Evolutionary conservation across 2,329 filamentous ascomycete genomes (phyloP).

Genomic region (Aspergillus sp.): DNA sequence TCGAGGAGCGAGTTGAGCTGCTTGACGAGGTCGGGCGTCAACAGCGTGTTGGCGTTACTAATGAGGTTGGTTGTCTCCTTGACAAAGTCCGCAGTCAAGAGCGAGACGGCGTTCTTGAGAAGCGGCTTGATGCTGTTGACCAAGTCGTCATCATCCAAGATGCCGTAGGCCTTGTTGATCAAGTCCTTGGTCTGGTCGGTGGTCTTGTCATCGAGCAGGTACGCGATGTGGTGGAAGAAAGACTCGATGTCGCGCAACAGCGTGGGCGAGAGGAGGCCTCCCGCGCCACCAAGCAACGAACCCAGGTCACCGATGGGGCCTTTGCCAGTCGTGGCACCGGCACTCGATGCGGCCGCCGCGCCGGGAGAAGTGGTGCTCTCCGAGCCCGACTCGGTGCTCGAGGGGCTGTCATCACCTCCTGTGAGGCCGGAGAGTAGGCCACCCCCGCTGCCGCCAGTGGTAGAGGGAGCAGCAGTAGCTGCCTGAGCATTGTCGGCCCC

Average conservation of each 20-base stretch:
- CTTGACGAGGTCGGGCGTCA: constrained; percentile 18
- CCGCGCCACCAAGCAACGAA: constrained; percentile 27
- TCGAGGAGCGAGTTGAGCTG: constrained; percentile 23
- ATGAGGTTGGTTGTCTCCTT: constrained; percentile 10
- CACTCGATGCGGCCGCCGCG: constrained; percentile 1
- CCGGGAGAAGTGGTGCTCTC: neutral
- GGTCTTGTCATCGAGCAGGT: constrained; percentile 24
- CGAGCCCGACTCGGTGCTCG: neutral
- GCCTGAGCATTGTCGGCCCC: constrained; percentile 1
- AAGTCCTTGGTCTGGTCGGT: constrained; percentile 22
- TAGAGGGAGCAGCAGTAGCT: neutral
- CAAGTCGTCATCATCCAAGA: constrained; percentile 8
- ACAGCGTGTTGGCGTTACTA: constrained; percentile 12
- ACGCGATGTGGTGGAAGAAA: constrained; percentile 28
- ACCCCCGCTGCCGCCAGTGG: neutral
- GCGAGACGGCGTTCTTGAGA: constrained; percentile 6
- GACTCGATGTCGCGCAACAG: constrained; percentile 24
- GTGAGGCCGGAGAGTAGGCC: no score
- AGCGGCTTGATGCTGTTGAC: constrained; percentile 1
- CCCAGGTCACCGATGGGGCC: constrained; percentile 11
- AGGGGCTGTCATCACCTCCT: no score
- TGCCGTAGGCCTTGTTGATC: constrained; percentile 15
- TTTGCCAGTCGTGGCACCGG: constrained; percentile 1
- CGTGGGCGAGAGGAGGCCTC: constrained; percentile 21
- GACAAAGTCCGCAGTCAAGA: constrained; percentile 10